These are phyloP conservation scores for Amanita rubescens DNA, from an alignment of 768 basidiomycete genomes.

Conservation along the genomic window DNA sequence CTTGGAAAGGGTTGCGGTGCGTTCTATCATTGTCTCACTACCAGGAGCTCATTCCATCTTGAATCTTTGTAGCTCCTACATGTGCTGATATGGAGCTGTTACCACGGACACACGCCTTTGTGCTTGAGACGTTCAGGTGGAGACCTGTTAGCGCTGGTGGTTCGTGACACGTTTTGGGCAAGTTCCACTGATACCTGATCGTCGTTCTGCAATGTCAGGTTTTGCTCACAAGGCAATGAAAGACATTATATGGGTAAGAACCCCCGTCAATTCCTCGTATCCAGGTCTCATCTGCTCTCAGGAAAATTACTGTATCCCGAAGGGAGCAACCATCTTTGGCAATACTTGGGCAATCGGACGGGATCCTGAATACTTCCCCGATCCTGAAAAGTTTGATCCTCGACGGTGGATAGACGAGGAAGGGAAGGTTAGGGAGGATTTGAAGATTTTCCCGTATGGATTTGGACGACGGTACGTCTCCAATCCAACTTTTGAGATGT, in stretches of 20 bases:
- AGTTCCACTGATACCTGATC: neutral
- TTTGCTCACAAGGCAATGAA: slow-evolving; percentile 59
- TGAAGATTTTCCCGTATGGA: slow-evolving; percentile 48
- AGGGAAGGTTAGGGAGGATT: slow-evolving; percentile 41
- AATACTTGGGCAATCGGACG: slow-evolving; percentile 55
- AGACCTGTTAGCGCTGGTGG: slow-evolving; percentile 43
- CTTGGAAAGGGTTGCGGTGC: slow-evolving; percentile 38
- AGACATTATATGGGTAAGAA: slow-evolving; percentile 55
- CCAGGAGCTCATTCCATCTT: neutral
- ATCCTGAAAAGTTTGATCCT: slow-evolving; percentile 53
- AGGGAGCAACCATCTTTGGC: slow-evolving; percentile 50
- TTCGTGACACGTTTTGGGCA: slow-evolving; percentile 7
- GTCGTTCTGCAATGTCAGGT: slow-evolving; percentile 25
- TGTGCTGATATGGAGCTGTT: slow-evolving; percentile 32
- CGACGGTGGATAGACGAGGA: slow-evolving; percentile 45
- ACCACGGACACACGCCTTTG: slow-evolving; percentile 41
- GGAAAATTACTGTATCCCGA: slow-evolving; percentile 44
- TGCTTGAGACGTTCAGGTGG: slow-evolving; percentile 45
- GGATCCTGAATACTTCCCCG: slow-evolving; percentile 47
- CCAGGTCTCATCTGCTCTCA: slow-evolving; percentile 11
- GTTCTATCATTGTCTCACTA: neutral
- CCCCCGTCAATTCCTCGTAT: neutral
- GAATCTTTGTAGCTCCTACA: slow-evolving; percentile 26
- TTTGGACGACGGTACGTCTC: slow-evolving; percentile 40
- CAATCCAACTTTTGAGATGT: neutral